Evolutionary conservation across 2,329 filamentous ascomycete genomes (phyloP), one percentile per base, ranked within the genome.

Genomic region (Leptosphaerulina australis): DNA sequence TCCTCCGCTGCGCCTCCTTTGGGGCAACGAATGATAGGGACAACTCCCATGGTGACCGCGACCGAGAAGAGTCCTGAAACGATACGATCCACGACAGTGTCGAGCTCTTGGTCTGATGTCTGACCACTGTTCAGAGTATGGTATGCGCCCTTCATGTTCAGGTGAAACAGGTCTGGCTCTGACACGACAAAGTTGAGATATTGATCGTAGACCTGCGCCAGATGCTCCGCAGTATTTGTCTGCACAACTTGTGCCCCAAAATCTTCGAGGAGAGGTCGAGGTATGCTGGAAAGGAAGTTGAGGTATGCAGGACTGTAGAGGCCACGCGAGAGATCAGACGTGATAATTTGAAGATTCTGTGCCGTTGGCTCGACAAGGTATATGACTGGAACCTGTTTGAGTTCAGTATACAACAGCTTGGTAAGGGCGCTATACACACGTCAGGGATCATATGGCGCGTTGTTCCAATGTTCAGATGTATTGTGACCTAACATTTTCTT

Each of bases 21-120:
- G 5, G 94, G 92, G 68, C 91, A 97, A 60, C 94, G 83, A 66
- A 99, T 97, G 61, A 99, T 91, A 5, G 94, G 94, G 61, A 99
- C 96, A 2, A 92, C 86, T 88, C 91, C 93, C 91, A 97, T 96
- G 4, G 94, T 99, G n/a, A 96, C 94, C 52, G 94, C 88, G 38
- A 99, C 94, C 57, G 92, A 97, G 76, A 97, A 99, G n/a, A 99
- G 78, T 0, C 94, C 94, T 65, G 89, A 95, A 40, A 99, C 94
- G 57, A 97, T 93, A 60, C 87, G 86, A 72, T 99, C 93, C 24
- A 99, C 84, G 28, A 94, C 86, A 43, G 83, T 80, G 67, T 97
- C 94, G 45, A 99, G 82, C 68, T 94, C 89, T 51, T 94, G 90
- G 63, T 97, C 94, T 59, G 88, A 90, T 2, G 91, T 96, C 68